Percentiles rank a stretch among this genome's conserved stretches.
Conservation (phyloP, 23 red algal species). For the Gracilaria vermiculophylla region DNA sequence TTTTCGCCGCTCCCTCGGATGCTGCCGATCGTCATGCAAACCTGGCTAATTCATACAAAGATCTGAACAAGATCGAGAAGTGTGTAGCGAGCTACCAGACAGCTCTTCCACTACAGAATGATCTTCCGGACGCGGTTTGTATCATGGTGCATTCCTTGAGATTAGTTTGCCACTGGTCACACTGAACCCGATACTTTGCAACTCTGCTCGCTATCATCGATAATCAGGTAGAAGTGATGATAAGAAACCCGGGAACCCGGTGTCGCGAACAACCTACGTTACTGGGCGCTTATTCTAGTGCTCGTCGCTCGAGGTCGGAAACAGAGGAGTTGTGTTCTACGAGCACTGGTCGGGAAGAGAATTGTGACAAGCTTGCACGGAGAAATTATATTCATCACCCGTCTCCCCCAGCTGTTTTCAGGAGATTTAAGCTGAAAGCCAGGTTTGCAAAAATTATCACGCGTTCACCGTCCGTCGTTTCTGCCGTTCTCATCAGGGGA, state of each 20-base stretch:
- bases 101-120: constrained; percentile 47
- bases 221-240: constrained; percentile 33
- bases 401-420: constrained; percentile 37
- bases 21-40: constrained; percentile 61
- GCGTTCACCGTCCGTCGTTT: constrained; percentile 31
- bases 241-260: constrained; percentile 44
- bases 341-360: constrained; percentile 5
- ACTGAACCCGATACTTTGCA: constrained; percentile 53
- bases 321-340: background rate
- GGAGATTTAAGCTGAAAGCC: constrained; percentile 1
- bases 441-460: constrained; percentile 42
- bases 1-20: constrained; percentile 34
- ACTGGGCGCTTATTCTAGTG: constrained; percentile 40
- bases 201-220: constrained; percentile 56
- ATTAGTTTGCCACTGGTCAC: constrained; percentile 64
- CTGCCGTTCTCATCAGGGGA: constrained; percentile 29
- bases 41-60: constrained; percentile 73
- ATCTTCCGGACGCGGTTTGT: constrained; percentile 63
- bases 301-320: constrained; percentile 53
- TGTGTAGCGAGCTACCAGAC: constrained; percentile 50
- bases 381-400: constrained; percentile 46
- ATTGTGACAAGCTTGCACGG: background rate
- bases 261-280: constrained; percentile 23
- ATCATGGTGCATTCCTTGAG: constrained; percentile 68
- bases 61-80: constrained; percentile 57